Evolutionary conservation across 768 basidiomycete species (phyloP).

Genomic region (Lyophyllum atratum): DNA sequence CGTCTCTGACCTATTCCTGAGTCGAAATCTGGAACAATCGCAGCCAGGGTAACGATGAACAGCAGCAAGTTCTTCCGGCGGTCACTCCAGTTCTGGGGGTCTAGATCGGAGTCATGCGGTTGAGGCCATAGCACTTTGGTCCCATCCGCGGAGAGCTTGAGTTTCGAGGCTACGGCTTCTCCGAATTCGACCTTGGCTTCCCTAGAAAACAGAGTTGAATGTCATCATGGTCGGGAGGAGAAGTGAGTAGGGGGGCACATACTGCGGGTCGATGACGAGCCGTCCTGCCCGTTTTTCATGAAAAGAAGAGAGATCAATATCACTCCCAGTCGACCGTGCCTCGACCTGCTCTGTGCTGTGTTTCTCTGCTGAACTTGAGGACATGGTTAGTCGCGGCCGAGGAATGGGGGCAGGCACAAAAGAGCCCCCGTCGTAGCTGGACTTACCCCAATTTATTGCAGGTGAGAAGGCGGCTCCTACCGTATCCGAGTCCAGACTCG

Average conservation of each 20-base stretch:
- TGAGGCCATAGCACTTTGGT: slow-evolving; percentile 64
- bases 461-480: neutral
- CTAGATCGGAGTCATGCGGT: slow-evolving; percentile 39
- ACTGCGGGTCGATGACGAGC: slow-evolving; percentile 61
- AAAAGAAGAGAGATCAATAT: slow-evolving; percentile 35
- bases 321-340: slow-evolving; percentile 2
- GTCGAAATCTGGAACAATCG: slow-evolving; percentile 63
- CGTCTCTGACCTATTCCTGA: slow-evolving; percentile 48
- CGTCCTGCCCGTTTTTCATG: slow-evolving; percentile 58
- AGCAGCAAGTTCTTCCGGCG: slow-evolving; percentile 50
- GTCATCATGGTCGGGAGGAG: neutral
- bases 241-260: slow-evolving; percentile 13
- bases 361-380: slow-evolving; percentile 11
- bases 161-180: slow-evolving; percentile 44
- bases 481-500: neutral
- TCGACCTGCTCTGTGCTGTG: neutral
- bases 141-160: slow-evolving; percentile 54
- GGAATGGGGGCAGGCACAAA: too few species aligned
- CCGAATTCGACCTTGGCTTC: slow-evolving; percentile 61
- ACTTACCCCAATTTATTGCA: neutral
- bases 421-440: too few species aligned
- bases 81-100: slow-evolving; percentile 48
- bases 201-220: slow-evolving; percentile 22
- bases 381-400: slow-evolving; percentile 12
- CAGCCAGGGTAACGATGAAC: slow-evolving; percentile 53